Base-by-base conservation (phyloP, 139 green algal genomes). In the Trebouxia sp. region DNA sequence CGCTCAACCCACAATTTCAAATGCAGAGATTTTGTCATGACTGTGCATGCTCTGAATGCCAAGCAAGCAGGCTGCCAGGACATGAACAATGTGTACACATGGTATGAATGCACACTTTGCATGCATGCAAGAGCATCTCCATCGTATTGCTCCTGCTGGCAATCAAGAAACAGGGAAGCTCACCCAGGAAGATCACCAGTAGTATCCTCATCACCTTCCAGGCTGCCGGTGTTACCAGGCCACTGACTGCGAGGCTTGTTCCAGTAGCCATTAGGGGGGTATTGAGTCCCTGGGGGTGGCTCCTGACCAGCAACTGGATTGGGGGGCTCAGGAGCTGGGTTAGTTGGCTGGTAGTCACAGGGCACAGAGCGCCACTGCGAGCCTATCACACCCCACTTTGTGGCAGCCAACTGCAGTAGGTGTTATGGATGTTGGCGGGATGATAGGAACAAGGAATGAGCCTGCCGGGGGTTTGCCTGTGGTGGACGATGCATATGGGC, bases 401-500 rank as follows among this genome's bases (percentile, higher is more conserved):
- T 72, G 35, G 42, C 62, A 45, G 62, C 62, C 35, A 72, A 35
- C 62, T 72, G 62, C 35, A 72, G 11, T 12, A 24, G 35, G 11
- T n/a, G 45, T n/a, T 6, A 66, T 20, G 43, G 20, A 41, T 7
- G 65, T 39, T 28, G 42, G 26, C 65, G 24, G n/a, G n/a, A n/a
- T n/a, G n/a, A n/a, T n/a, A n/a, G n/a, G n/a, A n/a, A n/a, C n/a
- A n/a, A n/a, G n/a, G n/a, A n/a, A n/a, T n/a, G n/a, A n/a, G n/a
- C n/a, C n/a, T n/a, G n/a, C n/a, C n/a, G n/a, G 48, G 41, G 47
- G 48, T 56, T 32, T 55, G 20, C 51, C 38, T 32, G 35, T 72
- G 62, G 62, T 72, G 62, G 62, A 81, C 20, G 11, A 39, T 38
- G 56, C 87, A 81, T n/a, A 90, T 86, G 37, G 62, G 62, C 62